These are phyloP conservation scores for Borovskyia barvae DNA, from an alignment of 208 protist genomes.

Conservation along the genomic window DNA sequence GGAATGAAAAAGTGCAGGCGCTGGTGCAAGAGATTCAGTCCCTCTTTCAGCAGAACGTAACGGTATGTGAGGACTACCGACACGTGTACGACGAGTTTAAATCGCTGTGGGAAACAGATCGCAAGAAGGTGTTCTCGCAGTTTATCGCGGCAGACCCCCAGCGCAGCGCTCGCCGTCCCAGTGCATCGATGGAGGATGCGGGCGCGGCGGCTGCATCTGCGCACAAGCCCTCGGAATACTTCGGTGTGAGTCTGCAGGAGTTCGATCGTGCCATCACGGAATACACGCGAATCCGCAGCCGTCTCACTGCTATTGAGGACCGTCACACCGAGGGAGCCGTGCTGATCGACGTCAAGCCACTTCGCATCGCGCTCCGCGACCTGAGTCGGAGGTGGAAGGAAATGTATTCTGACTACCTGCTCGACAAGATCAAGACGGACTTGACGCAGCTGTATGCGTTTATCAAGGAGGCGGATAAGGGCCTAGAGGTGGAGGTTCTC, in stretches of 20 bases:
- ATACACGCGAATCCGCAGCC: slow-evolving; percentile 85
- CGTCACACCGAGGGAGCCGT: slow-evolving; percentile 91
- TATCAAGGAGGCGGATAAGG: slow-evolving; percentile 91
- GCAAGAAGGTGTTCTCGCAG: slow-evolving; percentile 81
- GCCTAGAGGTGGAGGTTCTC: slow-evolving; percentile 90
- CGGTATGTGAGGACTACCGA: slow-evolving; percentile 81
- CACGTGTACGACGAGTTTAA: slow-evolving; percentile 86
- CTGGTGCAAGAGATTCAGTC: slow-evolving; percentile 68
- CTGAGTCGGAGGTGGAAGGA: slow-evolving; percentile 94
- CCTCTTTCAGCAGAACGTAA: slow-evolving; percentile 73
- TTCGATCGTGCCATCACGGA: slow-evolving; percentile 94
- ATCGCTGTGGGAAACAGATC: slow-evolving; percentile 91
- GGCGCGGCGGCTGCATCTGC: slow-evolving; percentile 20
- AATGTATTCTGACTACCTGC: slow-evolving; percentile 93
- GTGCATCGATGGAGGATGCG: slow-evolving; percentile 50
- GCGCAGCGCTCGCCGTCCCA: slow-evolving; percentile 21
- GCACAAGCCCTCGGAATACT: slow-evolving; percentile 75
- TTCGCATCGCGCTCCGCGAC: slow-evolving; percentile 92
- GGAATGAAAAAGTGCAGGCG: slow-evolving; percentile 58
- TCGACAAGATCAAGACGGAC: slow-evolving; percentile 86
- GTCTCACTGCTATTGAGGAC: slow-evolving; percentile 87
- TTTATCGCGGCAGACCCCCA: slow-evolving; percentile 77
- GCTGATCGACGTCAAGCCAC: slow-evolving; percentile 93
- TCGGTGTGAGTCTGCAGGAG: slow-evolving; percentile 85
- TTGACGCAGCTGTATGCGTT: slow-evolving; percentile 88